Evolutionary conservation across 192 early-diverging fungal genomes (phyloP).

Genomic region (Borealophlyctis nickersoniae): DNA sequence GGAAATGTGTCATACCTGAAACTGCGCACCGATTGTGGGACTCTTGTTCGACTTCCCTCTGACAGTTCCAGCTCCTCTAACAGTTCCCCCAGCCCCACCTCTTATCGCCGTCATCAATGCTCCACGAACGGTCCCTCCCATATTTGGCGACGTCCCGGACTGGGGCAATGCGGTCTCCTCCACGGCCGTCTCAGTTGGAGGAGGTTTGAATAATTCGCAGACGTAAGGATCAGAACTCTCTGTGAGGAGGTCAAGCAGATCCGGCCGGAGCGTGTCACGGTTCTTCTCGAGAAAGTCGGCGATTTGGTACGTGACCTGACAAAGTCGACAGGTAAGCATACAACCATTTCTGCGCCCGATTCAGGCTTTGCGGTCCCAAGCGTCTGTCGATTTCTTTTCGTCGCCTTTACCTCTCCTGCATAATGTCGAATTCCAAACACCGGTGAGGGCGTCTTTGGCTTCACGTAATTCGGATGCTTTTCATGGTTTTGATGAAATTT

Average conservation of each 20-base stretch:
- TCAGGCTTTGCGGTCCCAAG: neutral
- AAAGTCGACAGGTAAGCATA: constrained; percentile 77
- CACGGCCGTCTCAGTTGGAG: neutral
- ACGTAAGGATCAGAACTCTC: constrained; percentile 65
- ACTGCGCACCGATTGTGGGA: neutral
- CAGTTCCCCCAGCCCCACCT: neutral
- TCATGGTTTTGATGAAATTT: constrained; percentile 20
- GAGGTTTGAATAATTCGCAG: constrained; percentile 45
- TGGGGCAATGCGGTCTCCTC: neutral
- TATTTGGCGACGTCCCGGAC: too few species aligned
- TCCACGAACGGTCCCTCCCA: too few species aligned
- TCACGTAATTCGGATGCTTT: constrained; percentile 32
- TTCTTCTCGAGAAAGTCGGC: constrained; percentile 89
- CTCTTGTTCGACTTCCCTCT: neutral
- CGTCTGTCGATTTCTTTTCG: neutral
- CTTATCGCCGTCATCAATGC: too few species aligned
- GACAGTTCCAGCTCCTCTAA: neutral
- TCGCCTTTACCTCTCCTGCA: constrained; percentile 49
- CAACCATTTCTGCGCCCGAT: neutral
- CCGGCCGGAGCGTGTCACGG: constrained; percentile 79
- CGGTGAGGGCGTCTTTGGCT: constrained; percentile 30
- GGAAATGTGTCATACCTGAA: neutral
- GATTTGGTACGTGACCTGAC: constrained; percentile 77
- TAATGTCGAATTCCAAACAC: constrained; percentile 55
- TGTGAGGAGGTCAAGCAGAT: constrained; percentile 72